Percentiles rank a stretch among this genome's conserved stretches.
Evolutionary conservation across 208 protist species (phyloP).

Genomic region (Acanthamoeba triangularis): DNA sequence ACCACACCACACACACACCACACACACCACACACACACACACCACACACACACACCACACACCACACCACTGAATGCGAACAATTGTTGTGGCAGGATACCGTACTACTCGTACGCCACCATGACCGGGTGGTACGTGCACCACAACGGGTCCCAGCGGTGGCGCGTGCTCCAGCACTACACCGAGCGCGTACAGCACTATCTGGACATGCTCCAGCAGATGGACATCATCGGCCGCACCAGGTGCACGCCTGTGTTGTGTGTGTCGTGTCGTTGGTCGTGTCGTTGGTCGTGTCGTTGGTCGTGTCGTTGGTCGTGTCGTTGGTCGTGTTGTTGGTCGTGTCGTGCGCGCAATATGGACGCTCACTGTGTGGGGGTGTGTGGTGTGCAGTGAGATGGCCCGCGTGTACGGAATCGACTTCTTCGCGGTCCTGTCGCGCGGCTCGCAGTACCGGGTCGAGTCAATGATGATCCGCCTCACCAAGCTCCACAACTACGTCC

Average conservation of each 20-base stretch:
- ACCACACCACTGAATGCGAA: not conserved
- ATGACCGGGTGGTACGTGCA: slow-evolving; percentile 85
- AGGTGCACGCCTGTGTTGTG: not conserved
- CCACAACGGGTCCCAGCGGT: slow-evolving; percentile 55
- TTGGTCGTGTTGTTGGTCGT: too few relatives aligned
- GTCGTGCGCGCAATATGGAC: too few relatives aligned
- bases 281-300: too few relatives aligned
- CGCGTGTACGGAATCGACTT: slow-evolving; percentile 93
- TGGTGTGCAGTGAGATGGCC: slow-evolving; percentile 88
- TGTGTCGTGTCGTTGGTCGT: too few relatives aligned
- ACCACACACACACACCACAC: not conserved
- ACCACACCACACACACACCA: not conserved
- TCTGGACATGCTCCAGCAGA: slow-evolving; percentile 86
- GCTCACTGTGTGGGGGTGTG: too few relatives aligned
- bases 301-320: too few relatives aligned
- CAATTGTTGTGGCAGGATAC: slow-evolving; percentile 56
- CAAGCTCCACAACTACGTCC: slow-evolving; percentile 90
- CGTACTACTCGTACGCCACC: slow-evolving; percentile 74
- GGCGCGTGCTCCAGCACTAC: slow-evolving; percentile 81
- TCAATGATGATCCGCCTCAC: slow-evolving; percentile 90
- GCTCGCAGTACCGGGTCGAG: slow-evolving; percentile 93
- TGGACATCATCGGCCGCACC: slow-evolving; percentile 90
- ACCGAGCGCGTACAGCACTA: slow-evolving; percentile 49
- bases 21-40: not conserved
- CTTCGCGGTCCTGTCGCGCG: slow-evolving; percentile 88